These are phyloP conservation scores for Naematelia aurantialba DNA, from an alignment of 768 basidiomycete genomes.

Conservation along the genomic window DNA sequence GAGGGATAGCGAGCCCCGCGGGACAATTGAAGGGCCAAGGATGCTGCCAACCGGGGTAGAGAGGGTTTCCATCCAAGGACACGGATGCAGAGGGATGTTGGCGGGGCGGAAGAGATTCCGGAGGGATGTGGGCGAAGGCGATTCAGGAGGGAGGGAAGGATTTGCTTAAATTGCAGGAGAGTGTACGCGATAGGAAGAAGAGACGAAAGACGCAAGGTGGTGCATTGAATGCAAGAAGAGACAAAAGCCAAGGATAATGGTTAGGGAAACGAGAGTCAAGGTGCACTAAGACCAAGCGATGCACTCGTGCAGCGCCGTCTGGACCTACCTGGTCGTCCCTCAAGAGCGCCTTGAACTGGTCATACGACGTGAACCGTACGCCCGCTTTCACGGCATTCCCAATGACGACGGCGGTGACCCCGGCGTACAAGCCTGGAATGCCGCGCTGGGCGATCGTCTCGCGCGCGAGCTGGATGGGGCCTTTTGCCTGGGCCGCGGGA, in stretches of 20 bases:
- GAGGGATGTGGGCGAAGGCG: too few relatives aligned
- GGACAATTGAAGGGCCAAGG: too few relatives aligned
- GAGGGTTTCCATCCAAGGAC: not conserved
- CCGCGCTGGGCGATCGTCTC: conserved; percentile 74
- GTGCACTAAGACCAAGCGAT: too few relatives aligned
- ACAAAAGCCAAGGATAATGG: not conserved
- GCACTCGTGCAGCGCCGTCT: not conserved
- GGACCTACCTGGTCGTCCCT: conserved; percentile 72
- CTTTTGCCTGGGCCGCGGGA: not conserved
- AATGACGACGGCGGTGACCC: conserved; percentile 79
- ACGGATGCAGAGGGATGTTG: not conserved
- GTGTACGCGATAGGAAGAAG: not conserved
- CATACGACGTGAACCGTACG: conserved; percentile 91
- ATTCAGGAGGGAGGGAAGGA: too few relatives aligned
- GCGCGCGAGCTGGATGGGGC: conserved; percentile 58
- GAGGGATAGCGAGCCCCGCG: not conserved
- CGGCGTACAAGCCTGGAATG: conserved; percentile 82
- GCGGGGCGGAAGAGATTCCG: not conserved
- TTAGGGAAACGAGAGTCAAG: too few relatives aligned
- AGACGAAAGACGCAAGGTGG: not conserved
- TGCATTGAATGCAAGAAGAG: not conserved
- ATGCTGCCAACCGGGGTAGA: too few relatives aligned
- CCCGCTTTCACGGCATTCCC: conserved; percentile 94
- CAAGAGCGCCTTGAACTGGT: conserved; percentile 77
- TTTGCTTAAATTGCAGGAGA: too few relatives aligned